phyloP scores from a whole-genome alignment of 2,329 filamentous ascomycete genomes.

The Fusarium odoratissimum region DNA sequence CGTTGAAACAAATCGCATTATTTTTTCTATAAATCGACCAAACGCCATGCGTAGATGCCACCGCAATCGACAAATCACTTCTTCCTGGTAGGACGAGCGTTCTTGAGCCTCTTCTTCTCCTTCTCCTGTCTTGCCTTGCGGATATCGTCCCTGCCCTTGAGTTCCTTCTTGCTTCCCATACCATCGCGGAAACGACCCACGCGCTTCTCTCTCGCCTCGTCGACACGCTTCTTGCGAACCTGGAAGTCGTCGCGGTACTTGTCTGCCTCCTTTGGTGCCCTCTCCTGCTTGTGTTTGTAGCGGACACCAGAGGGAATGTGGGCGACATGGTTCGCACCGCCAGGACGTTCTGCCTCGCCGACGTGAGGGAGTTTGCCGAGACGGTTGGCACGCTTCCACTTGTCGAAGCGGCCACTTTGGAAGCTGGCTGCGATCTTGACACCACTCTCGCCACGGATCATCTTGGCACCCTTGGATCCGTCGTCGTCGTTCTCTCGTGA shows the following conservation, averaged over 20 bases:
- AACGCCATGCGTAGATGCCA: slow-evolving; percentile 29
- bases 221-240: slow-evolving; percentile 88
- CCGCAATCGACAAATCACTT: slow-evolving; percentile 35
- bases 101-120: slow-evolving; percentile 86
- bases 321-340: slow-evolving; percentile 28
- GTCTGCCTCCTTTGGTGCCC: slow-evolving; percentile 93
- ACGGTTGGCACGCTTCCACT: slow-evolving; percentile 89
- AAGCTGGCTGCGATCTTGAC: slow-evolving; percentile 96
- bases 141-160: slow-evolving; percentile 86
- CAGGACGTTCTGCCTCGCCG: slow-evolving; percentile 78
- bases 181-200: slow-evolving; percentile 79
- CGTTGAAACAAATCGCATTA: background rate
- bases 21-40: slow-evolving; percentile 31
- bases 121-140: slow-evolving; percentile 82
- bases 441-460: slow-evolving; percentile 90
- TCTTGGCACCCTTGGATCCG: slow-evolving; percentile 76
- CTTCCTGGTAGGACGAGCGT: slow-evolving; percentile 81
- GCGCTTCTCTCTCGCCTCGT: slow-evolving; percentile 87
- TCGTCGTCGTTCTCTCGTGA: slow-evolving; percentile 93
- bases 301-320: slow-evolving; percentile 56
- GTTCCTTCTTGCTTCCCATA: slow-evolving; percentile 78
- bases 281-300: slow-evolving; percentile 88
- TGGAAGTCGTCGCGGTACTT: slow-evolving; percentile 92
- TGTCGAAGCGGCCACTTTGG: slow-evolving; percentile 92
- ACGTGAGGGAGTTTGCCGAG: slow-evolving; percentile 81